A percentile compares a stretch with the other conserved stretches of the same genome.
These are phyloP conservation scores for Metschnikowia matae DNA, from an alignment of 805 yeast genomes.

Conservation along the genomic window DNA sequence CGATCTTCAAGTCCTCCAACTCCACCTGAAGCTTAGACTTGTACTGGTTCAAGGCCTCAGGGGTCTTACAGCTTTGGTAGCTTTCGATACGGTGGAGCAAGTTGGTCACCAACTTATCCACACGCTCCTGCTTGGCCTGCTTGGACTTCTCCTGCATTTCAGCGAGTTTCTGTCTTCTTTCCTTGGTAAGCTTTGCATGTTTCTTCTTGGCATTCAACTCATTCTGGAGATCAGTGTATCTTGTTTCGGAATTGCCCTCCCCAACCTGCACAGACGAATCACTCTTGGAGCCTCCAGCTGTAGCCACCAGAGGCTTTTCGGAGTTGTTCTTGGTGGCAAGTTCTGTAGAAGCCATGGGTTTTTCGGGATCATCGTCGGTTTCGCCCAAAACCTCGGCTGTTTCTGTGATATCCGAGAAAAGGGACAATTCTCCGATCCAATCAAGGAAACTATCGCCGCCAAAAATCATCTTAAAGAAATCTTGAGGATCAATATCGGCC, in stretches of 20 bases:
- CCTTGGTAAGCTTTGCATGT: conserved; percentile 28
- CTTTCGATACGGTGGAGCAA: conserved; percentile 47
- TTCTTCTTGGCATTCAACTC: conserved; percentile 24
- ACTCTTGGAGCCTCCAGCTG: conserved; percentile 23
- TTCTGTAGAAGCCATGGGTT: conserved; percentile 9
- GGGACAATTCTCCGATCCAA: conserved; percentile 84
- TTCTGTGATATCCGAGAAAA: conserved; percentile 69
- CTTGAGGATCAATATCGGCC: conserved; percentile 70
- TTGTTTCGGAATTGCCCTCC: not conserved
- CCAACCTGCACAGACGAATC: not conserved
- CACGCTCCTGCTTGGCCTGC: conserved; percentile 45
- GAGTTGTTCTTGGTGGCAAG: conserved; percentile 33
- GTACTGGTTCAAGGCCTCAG: conserved; percentile 57
- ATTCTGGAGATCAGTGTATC: conserved; percentile 16
- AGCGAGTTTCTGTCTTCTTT: conserved; percentile 46
- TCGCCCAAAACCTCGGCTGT: conserved; percentile 45
- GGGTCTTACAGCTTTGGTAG: conserved; percentile 56
- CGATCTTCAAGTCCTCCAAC: conserved; percentile 81
- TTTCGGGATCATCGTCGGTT: conserved; percentile 35
- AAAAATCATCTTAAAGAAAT: conserved; percentile 77
- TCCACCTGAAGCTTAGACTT: conserved; percentile 52
- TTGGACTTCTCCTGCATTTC: conserved; percentile 53
- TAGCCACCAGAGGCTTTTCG: conserved; percentile 9
- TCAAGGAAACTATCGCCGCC: conserved; percentile 78
- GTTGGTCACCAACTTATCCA: conserved; percentile 47